Evolutionary conservation across 2,329 filamentous ascomycete species (phyloP).

Genomic region (Aureobasidium leucospermi): DNA sequence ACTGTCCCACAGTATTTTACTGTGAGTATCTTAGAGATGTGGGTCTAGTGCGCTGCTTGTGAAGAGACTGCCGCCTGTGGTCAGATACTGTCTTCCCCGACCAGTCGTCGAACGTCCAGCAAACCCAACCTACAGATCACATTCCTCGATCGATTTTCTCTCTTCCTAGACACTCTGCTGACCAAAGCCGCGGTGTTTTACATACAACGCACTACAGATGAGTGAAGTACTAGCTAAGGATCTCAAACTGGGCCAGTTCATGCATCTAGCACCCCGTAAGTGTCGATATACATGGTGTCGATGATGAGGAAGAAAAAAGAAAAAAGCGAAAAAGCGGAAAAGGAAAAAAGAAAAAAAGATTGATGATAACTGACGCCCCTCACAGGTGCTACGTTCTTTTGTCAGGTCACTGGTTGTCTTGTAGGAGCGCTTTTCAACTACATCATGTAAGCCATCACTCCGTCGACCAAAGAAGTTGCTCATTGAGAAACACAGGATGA

Average conservation of each 20-base stretch:
- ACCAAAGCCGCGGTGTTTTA: neutral
- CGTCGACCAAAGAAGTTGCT: neutral
- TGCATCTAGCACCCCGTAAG: constrained; percentile 28
- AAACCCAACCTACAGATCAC: too few relatives aligned
- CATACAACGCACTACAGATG: constrained; percentile 26
- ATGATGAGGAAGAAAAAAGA: neutral
- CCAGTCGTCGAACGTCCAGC: too few relatives aligned
- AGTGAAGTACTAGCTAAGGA: constrained; percentile 27
- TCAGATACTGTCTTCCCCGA: too few relatives aligned
- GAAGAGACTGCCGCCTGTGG: too few relatives aligned
- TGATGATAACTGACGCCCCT: neutral
- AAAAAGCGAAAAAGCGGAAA: neutral
- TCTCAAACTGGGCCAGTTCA: constrained; percentile 32
- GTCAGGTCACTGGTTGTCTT: constrained; percentile 37
- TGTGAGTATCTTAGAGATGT: neutral
- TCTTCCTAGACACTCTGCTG: constrained; percentile 22
- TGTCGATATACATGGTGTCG: too few relatives aligned
- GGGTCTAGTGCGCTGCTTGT: too few relatives aligned
- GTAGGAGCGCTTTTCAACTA: constrained; percentile 41
- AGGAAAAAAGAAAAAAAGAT: neutral
- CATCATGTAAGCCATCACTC: constrained; percentile 31
- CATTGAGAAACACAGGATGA: constrained; percentile 12
- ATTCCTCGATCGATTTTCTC: neutral
- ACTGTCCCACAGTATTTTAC: neutral
- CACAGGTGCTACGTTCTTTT: constrained; percentile 31